Base-by-base conservation (phyloP, 352 stramenopile genomes). In the Peronospora destructor region DNA sequence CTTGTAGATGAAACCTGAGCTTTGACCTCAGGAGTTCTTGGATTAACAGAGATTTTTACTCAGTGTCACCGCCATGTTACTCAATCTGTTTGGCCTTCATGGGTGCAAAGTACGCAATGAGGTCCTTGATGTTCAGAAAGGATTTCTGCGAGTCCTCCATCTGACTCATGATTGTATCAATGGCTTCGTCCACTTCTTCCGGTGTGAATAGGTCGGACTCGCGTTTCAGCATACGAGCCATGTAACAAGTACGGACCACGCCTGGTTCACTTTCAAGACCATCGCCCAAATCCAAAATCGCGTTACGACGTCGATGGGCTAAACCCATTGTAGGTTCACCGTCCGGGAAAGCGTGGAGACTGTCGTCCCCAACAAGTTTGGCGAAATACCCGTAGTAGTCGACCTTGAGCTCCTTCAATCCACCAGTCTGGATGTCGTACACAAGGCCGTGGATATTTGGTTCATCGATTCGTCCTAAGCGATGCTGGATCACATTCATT, bases 401-500 rank as follows among this genome's bases (percentile, higher is more conserved):
- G 11, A 91, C 73, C 36, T 87, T 67, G 14, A 87, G 66, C 53
- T 85, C 75, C 53, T 85, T 84, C 9, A 83, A 61, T 42, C 62
- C 69, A 23, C 73, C 75, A 17, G 62, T 73, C 36, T 76, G 49
- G 39, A 86, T 74, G 41, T 91, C 71, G 50, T 89, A 91, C 26
- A 87, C 78, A 14, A 89, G 63, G 1, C 75, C 80, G 34, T 91
- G 81, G 36, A 91, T 87, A 17, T 67, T 72, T 12, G 81, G 80
- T 45, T 85, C 68, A 56, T 76, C 76, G 36, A 63, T 59, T 25
- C 82, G 80, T 46, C 80, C 65, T 9, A 85, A 61, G 41, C 78
- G 73, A 35, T 73, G 70, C 50, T 94, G 83, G 5, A 91, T 66
- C 47, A 86, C 79, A 47, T 85, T 85, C 60, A 85, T 87, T 53